Evolutionary conservation across 2,329 filamentous ascomycete species (phyloP).

Genomic region (Cercospora berteroae): DNA sequence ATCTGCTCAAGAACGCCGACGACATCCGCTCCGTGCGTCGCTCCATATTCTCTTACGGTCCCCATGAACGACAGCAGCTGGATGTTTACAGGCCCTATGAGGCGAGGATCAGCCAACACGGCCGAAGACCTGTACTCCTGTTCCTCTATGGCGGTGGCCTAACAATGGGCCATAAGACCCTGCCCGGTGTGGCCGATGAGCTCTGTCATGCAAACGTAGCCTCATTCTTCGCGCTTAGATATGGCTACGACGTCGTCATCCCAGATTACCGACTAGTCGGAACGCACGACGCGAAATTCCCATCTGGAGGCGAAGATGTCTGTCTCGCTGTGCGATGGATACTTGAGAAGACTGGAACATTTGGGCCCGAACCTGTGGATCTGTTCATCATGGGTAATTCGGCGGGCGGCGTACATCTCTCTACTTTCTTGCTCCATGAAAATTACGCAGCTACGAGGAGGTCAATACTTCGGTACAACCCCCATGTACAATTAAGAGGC

Average conservation of each 20-base stretch:
- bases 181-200: slow-evolving; percentile 29
- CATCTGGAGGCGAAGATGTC: slow-evolving; percentile 45
- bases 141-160: slow-evolving; percentile 41
- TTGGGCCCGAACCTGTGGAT: slow-evolving; percentile 35
- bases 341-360: slow-evolving; percentile 20
- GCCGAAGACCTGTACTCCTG: slow-evolving; percentile 26
- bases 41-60: slow-evolving; percentile 40
- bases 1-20: slow-evolving; percentile 28
- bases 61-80: slow-evolving; percentile 39
- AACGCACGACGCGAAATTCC: slow-evolving; percentile 42
- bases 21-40: slow-evolving; percentile 27
- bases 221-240: slow-evolving; percentile 41
- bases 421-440: slow-evolving; percentile 40
- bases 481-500: too few relatives aligned
- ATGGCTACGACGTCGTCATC: slow-evolving; percentile 40
- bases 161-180: slow-evolving; percentile 36
- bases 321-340: slow-evolving; percentile 41
- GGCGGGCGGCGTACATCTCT: slow-evolving; percentile 42
- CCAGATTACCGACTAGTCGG: slow-evolving; percentile 42
- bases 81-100: slow-evolving; percentile 41
- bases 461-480: too few relatives aligned
- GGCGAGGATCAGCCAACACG: slow-evolving; percentile 23
- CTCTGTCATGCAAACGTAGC: slow-evolving; percentile 42
- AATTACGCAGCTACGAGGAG: slow-evolving; percentile 24
- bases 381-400: slow-evolving; percentile 45